phyloP scores from a whole-genome alignment of 371 early-diverging fungal species.

The Saksenaea oblongispora region DNA sequence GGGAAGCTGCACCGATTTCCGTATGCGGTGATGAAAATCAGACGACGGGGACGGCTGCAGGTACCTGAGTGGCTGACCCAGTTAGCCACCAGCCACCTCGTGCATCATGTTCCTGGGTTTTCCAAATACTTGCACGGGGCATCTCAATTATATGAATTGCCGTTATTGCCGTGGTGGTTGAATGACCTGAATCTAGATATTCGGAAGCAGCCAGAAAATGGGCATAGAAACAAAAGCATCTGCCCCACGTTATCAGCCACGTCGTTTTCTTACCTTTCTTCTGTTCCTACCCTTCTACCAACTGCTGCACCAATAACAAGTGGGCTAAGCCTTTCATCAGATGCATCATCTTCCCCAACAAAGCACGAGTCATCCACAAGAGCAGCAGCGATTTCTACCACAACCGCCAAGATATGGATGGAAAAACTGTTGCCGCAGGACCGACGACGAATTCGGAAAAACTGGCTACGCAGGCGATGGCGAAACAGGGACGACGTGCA shows the following conservation, averaged over 20 bases:
- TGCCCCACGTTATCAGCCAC: neutral
- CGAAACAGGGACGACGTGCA: constrained; percentile 14
- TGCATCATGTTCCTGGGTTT: constrained; percentile 97
- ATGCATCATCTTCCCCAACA: neutral
- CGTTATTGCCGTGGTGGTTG: constrained; percentile 95
- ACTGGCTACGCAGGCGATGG: neutral
- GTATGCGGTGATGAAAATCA: constrained; percentile 97
- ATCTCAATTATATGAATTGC: constrained; percentile 80
- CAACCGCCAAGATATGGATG: neutral
- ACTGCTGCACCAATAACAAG: neutral
- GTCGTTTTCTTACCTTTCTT: no score
- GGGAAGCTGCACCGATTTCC: constrained; percentile 92
- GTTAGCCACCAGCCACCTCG: constrained; percentile 83
- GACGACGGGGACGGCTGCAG: constrained; percentile 86
- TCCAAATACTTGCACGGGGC: constrained; percentile 98
- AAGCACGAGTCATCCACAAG: neutral
- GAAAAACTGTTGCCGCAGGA: neutral
- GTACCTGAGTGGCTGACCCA: constrained; percentile 93
- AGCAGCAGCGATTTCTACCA: neutral
- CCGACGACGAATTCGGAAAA: neutral
- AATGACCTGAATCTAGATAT: constrained; percentile 92
- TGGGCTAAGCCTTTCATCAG: neutral
- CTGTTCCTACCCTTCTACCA: no score
- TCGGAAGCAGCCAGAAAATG: constrained; percentile 58
- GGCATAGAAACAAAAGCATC: neutral